Evolutionary conservation across 2,329 filamentous ascomycete species (phyloP).

Genomic region (Penicillium frequentans): DNA sequence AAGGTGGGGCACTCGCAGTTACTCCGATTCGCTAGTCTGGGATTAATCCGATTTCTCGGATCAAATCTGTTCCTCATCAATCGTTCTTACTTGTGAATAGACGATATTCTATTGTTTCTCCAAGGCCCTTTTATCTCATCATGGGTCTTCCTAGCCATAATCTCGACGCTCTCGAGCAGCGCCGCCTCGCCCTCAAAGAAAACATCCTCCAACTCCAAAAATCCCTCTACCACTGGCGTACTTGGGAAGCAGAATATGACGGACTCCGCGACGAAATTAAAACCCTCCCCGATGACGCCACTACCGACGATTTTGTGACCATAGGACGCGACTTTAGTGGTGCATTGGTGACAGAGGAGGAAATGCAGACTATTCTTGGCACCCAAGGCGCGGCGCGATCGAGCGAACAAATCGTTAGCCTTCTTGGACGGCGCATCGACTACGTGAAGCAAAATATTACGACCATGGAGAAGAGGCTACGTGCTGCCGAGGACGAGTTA

Average conservation of each 20-base stretch:
- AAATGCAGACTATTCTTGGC: conserved; percentile 57
- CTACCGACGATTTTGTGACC: conserved; percentile 56
- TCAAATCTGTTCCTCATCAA: background rate
- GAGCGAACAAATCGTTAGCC: conserved; percentile 63
- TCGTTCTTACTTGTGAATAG: background rate
- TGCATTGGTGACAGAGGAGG: conserved; percentile 47
- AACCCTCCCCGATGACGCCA: conserved; percentile 51
- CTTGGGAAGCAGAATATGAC: conserved; percentile 90
- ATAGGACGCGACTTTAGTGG: conserved; percentile 47
- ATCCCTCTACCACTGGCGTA: conserved; percentile 82
- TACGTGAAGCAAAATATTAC: conserved; percentile 83
- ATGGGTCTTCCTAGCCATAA: conserved; percentile 48
- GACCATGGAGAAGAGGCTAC: conserved; percentile 71
- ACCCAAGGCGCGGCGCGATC: conserved; percentile 48
- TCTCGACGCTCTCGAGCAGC: conserved; percentile 70
- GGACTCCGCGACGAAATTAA: conserved; percentile 79
- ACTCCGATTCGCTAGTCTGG: background rate
- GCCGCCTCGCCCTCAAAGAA: conserved; percentile 72
- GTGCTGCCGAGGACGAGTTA: conserved; percentile 65
- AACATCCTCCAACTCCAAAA: conserved; percentile 72
- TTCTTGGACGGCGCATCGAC: conserved; percentile 76
- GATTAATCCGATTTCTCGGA: background rate
- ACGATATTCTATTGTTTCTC: background rate
- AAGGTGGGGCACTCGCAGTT: background rate
- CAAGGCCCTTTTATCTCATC: background rate